Evolutionary conservation across 768 basidiomycete species (phyloP), one percentile per base, ranked within the genome.

Genomic region (Scleroderma citrinum): DNA sequence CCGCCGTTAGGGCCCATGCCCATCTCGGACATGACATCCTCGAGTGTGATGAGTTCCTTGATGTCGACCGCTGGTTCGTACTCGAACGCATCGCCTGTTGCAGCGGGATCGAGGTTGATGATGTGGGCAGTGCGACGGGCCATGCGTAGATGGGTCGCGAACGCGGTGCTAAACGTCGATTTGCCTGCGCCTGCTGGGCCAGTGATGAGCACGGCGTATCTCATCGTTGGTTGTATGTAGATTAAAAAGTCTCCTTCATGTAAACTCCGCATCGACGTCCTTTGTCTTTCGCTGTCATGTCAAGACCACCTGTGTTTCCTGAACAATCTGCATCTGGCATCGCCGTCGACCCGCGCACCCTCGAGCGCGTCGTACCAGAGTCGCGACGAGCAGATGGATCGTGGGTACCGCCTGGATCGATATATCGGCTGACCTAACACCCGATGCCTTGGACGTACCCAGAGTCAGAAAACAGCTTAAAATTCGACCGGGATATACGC

Each of bases 121-220:
- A 97, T 83, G 72, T 98, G 94, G 1, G 81, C 90, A 0, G 83
- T 81, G 7, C 96, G 80, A 54, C 82, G 87, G 43, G 92, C 79
- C 2, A 87, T 76, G 49, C 78, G 81, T 5, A 97, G 81, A 69
- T 98, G 95, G 10, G 89, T 93, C 51, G 98, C 76, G 56, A 97
- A 83, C 1, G 93, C 81, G 19, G 78, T 74, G 58, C 89, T 87
- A 61, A 99, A 95, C 0, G 96, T 98, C 0, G 92, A 91, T 72
- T 99, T 99, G 44, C 96, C 96, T 13, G 96, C 92, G 44, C 96
- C 96, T 2, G 96, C 96, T 42, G 96, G 96, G n/a, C 96, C 96
- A 48, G 86, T 88, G 44, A 92, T 80, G 40, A 92, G 77, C 24
- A 92, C 84, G 7, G 90, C 90, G 71, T 92, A 92, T 52, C 90